These are phyloP conservation scores for Mortierella sp. DNA, from an alignment of 371 early-diverging fungal species.

Conservation along the genomic window DNA sequence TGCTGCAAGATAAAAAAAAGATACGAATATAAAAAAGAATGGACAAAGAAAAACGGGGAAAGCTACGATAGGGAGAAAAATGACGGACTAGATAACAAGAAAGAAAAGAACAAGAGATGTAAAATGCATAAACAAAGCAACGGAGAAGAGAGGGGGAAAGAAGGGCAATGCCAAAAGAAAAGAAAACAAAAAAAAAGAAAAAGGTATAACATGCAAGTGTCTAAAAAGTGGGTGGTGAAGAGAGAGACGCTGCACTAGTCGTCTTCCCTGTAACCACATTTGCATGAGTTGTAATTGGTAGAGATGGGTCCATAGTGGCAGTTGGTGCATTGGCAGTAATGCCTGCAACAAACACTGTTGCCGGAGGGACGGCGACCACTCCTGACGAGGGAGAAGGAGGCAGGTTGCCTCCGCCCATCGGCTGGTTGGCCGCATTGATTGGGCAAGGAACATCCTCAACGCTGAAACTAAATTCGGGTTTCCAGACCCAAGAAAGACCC, in stretches of 20 bases:
- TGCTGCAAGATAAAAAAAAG: not conserved
- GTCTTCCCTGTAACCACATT: not conserved
- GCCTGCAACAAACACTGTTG: constrained; percentile 11
- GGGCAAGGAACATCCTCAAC: constrained; percentile 45
- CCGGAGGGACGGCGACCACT: constrained; percentile 17
- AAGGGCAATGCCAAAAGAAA: not conserved
- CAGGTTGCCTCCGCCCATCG: not conserved
- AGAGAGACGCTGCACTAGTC: constrained; percentile 16
- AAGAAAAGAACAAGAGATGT: not conserved
- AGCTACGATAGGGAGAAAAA: not conserved
- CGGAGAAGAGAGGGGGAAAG: not conserved
- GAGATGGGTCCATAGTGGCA: not conserved
- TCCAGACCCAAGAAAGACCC: constrained; percentile 55
- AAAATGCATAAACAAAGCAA: not conserved
- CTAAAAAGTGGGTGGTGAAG: not conserved
- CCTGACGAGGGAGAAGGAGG: constrained; percentile 13
- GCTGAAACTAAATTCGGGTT: constrained; percentile 31
- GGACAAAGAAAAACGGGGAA: constrained; percentile 1
- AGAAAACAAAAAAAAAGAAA: not conserved
- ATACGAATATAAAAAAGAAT: not conserved
- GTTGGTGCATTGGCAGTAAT: not conserved
- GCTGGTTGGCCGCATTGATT: constrained; percentile 17
- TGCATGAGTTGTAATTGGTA: not conserved
- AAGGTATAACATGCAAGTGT: not conserved
- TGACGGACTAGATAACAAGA: not conserved